These are phyloP conservation scores for Solanum habrochaites DNA, from an alignment of 257 asterid species.

Conservation along the genomic window DNA sequence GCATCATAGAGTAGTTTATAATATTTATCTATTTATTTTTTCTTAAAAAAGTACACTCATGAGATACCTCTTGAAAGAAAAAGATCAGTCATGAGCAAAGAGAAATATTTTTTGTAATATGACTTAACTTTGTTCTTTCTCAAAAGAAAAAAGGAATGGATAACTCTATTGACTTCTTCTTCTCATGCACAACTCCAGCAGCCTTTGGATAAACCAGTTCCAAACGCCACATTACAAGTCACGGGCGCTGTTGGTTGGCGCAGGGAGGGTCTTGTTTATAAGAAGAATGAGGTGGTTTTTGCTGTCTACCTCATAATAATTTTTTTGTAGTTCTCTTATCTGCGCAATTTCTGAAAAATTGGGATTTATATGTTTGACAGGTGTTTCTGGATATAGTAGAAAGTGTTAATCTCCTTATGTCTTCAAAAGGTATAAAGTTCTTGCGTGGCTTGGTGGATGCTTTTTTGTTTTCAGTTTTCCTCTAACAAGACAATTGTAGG, in stretches of 20 bases:
- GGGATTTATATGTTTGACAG: conserved; percentile 22
- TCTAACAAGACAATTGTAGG: conserved; percentile 36
- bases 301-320: background rate
- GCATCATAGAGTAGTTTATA: background rate
- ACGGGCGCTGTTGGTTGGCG: conserved; percentile 99
- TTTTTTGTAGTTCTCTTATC: background rate
- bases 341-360: background rate
- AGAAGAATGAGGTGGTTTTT: conserved; percentile 83
- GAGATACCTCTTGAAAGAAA: background rate
- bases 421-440: conserved; percentile 67
- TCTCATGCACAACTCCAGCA: conserved; percentile 19
- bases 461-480: background rate
- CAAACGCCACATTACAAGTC: conserved; percentile 97
- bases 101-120: background rate
- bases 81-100: background rate
- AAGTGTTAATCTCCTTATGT: conserved; percentile 97
- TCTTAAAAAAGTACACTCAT: background rate
- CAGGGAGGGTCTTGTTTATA: conserved; percentile 90
- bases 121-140: background rate
- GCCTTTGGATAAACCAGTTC: conserved; percentile 88
- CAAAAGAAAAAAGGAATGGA: background rate
- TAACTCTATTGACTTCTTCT: conserved; percentile 5
- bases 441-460: background rate
- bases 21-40: background rate
- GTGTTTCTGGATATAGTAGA: conserved; percentile 98